Evolutionary conservation across 345 rosid genomes (phyloP).

Genomic region (Ricinus communis): DNA sequence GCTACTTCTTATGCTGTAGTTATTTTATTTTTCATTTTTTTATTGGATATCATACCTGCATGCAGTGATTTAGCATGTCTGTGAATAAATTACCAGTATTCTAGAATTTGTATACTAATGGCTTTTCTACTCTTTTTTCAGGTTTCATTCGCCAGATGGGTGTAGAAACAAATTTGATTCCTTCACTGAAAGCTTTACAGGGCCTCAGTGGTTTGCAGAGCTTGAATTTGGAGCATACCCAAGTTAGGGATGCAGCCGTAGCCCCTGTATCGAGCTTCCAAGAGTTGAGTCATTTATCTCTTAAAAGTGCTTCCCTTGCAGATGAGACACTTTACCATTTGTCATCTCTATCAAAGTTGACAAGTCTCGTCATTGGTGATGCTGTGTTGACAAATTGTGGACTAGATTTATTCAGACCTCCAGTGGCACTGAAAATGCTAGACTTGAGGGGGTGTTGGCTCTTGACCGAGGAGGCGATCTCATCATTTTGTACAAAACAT

Average conservation of each 20-base stretch:
- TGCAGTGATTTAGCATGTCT: not conserved
- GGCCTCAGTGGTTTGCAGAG: slow-evolving; percentile 49
- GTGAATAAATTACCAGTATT: not conserved
- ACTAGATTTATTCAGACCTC: slow-evolving; percentile 60
- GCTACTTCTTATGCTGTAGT: slow-evolving; percentile 12
- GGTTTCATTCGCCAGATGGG: slow-evolving; percentile 50
- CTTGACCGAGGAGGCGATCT: slow-evolving; percentile 50
- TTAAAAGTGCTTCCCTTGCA: slow-evolving; percentile 61
- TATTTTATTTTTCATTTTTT: not conserved
- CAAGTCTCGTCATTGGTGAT: slow-evolving; percentile 50
- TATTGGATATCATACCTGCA: not conserved
- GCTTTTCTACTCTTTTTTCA: slow-evolving; percentile 32
- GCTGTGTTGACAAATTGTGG: slow-evolving; percentile 71
- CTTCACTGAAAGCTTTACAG: slow-evolving; percentile 50
- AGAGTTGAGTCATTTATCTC: slow-evolving; percentile 52
- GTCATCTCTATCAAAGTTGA: slow-evolving; percentile 59
- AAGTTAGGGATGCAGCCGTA: slow-evolving; percentile 58
- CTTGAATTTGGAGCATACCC: slow-evolving; percentile 67
- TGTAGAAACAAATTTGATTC: slow-evolving; percentile 33
- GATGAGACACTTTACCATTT: slow-evolving; percentile 57
- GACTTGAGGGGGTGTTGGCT: slow-evolving; percentile 96
- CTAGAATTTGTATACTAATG: not conserved
- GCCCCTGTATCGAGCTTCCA: slow-evolving; percentile 47
- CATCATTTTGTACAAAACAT: slow-evolving; percentile 45
- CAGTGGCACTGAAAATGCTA: slow-evolving; percentile 45